Percentiles rank a stretch among this genome's conserved stretches.
phyloP scores from a whole-genome alignment of 306 rosid species.

The Acacia melanoxylon region DNA sequence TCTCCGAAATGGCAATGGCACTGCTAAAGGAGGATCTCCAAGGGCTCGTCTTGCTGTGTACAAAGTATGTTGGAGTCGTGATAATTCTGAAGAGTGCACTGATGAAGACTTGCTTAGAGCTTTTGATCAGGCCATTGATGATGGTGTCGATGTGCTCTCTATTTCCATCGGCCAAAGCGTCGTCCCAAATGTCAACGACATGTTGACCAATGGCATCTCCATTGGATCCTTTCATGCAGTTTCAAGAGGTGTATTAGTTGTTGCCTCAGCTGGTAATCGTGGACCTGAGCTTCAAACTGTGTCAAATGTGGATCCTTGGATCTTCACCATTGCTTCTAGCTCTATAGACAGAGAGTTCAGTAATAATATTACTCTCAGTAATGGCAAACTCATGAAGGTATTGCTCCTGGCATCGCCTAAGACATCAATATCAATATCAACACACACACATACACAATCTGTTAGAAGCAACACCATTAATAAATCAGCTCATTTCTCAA shows the following conservation, averaged over 20 bases:
- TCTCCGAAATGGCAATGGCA: conserved; percentile 41
- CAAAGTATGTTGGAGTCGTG: not conserved
- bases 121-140: conserved; percentile 65
- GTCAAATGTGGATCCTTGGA: conserved; percentile 60
- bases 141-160: conserved; percentile 66
- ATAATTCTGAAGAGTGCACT: not conserved
- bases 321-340: conserved; percentile 66
- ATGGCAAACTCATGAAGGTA: conserved; percentile 33
- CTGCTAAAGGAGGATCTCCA: not conserved
- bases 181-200: not conserved
- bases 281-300: conserved; percentile 52
- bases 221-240: conserved; percentile 69
- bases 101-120: conserved; percentile 66
- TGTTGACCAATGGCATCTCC: conserved; percentile 37
- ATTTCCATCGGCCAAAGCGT: conserved; percentile 43
- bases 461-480: too few relatives aligned
- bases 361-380: conserved; percentile 40
- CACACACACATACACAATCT: too few relatives aligned
- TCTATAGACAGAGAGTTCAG: conserved; percentile 54
- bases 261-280: conserved; percentile 36
- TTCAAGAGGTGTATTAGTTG: conserved; percentile 26
- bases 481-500: too few relatives aligned
- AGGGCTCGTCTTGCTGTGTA: not conserved
- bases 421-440: too few relatives aligned
- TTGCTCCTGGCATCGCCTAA: not conserved